phyloP scores from a whole-genome alignment of 2,329 filamentous ascomycete genomes.

The Aciculosporium take region DNA sequence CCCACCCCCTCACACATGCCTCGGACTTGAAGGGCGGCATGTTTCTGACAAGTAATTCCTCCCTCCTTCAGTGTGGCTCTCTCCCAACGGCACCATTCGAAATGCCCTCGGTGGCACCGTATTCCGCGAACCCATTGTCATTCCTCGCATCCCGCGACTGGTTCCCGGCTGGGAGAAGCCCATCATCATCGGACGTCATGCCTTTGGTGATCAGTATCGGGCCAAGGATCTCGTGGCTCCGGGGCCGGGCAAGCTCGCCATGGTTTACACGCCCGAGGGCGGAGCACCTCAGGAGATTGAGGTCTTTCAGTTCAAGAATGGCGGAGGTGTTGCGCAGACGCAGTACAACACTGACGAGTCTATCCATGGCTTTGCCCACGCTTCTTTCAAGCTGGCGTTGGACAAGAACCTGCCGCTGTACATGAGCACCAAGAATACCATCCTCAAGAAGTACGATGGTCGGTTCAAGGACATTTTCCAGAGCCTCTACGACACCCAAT shows the following conservation, averaged over 20 bases:
- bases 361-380: constrained; percentile 87
- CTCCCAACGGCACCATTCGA: constrained; percentile 81
- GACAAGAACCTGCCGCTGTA: constrained; percentile 84
- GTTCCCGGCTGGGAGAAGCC: constrained; percentile 97
- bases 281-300: constrained; percentile 73
- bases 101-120: constrained; percentile 79
- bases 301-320: constrained; percentile 78
- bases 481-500: constrained; percentile 78
- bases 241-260: constrained; percentile 75
- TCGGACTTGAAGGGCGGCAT: not conserved
- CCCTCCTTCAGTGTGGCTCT: constrained; percentile 93
- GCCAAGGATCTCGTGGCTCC: constrained; percentile 81
- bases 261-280: constrained; percentile 83
- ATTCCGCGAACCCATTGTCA: constrained; percentile 98
- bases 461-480: constrained; percentile 99
- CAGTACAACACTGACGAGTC: constrained; percentile 98
- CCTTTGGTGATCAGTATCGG: constrained; percentile 96
- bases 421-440: constrained; percentile 99
- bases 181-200: constrained; percentile 97
- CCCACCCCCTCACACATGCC: not conserved
- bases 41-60: constrained; percentile 2
- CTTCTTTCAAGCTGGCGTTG: constrained; percentile 89
- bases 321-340: constrained; percentile 79
- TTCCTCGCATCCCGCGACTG: constrained; percentile 79
- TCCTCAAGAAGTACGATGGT: constrained; percentile 96